Base-by-base conservation (phyloP, 2,329 filamentous ascomycete genomes). In the Pseudocercospora cruenta region DNA sequence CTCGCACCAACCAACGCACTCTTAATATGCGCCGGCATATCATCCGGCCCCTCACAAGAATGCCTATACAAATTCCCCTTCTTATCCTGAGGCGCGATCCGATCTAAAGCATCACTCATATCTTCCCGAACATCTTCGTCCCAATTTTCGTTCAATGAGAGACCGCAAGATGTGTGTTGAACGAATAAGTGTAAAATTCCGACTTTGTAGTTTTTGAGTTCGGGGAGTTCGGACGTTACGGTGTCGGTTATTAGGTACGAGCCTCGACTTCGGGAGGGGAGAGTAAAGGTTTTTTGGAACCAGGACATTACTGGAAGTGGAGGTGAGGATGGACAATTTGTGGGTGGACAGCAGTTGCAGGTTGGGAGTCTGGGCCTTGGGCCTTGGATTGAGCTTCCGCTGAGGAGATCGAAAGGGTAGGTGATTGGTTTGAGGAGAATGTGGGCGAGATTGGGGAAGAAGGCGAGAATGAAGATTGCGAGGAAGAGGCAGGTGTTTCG, bases 11-110 rank as follows among this genome's bases (percentile, higher is more conserved):
- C 85, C 58, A 99, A 82, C 0, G 93, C 91, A 65, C 90, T 93
- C 82, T 99, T 99, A 78, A 99, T 90, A 80, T 99, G 95, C 66
- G 93, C 94, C 87, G 95, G 95, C 93, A 98, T 97, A 80, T 98
- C 95, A 82, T 99, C 95, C 60, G 60, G 62, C 2, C 95, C 95
- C 83, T 97, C 95, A 0, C 90, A 94, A 74, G 87, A 88, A 81
- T 99, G 95, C 51, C 92, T 83, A 80, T 98, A 99, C 54, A 98
- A 78, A 5, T 22, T 26, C 8, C 87, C 84, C 9, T 79, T 78
- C 72, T 81, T 86, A 63, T 96, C 94, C 75, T 92, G 91, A 0
- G 94, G 93, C 49, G 90, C 95, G 74, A 99, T 91, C 53, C 93
- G 85, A 79, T 99, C 94, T 71, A 99, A 83, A 55, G 94, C 93